Conservation (phyloP, 1,139 yeast genomes). For the Pichia sp. region DNA sequence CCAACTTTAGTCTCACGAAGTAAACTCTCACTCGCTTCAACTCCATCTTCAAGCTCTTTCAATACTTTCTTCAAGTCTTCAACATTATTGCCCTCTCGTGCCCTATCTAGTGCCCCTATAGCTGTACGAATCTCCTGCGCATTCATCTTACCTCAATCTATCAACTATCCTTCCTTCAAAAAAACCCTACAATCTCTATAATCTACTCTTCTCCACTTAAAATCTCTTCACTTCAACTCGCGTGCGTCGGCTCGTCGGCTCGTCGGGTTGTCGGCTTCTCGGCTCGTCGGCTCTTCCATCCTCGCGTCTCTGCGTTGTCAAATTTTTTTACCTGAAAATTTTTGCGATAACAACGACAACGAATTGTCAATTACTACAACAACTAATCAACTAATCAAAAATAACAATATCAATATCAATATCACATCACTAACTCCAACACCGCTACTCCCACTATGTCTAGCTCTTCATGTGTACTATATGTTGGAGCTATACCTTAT, state of each 20-base stretch:
- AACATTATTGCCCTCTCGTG: slow-evolving; percentile 42
- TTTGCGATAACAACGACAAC: neutral
- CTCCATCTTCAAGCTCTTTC: slow-evolving; percentile 59
- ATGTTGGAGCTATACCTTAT: slow-evolving; percentile 56
- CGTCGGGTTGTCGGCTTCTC: neutral
- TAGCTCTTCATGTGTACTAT: slow-evolving; percentile 35
- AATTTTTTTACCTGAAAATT: neutral
- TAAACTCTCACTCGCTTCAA: slow-evolving; percentile 76
- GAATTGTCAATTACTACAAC: too few relatives aligned
- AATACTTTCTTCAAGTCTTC: slow-evolving; percentile 32
- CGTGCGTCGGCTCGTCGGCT: too few relatives aligned
- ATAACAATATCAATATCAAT: neutral
- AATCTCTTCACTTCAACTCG: neutral
- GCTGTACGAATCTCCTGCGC: slow-evolving; percentile 65
- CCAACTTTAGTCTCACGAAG: slow-evolving; percentile 96
- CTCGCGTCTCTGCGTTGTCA: neutral
- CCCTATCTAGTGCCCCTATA: slow-evolving; percentile 66
- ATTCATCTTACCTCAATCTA: slow-evolving; percentile 54
- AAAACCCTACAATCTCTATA: too few relatives aligned
- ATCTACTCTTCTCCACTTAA: too few relatives aligned
- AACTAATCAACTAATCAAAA: neutral
- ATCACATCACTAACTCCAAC: neutral
- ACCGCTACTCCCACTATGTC: slow-evolving; percentile 5
- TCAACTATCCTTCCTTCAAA: too few relatives aligned
- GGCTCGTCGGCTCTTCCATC: neutral